Conservation (phyloP, 768 basidiomycete species). For the Lactarius evosmus region DNA sequence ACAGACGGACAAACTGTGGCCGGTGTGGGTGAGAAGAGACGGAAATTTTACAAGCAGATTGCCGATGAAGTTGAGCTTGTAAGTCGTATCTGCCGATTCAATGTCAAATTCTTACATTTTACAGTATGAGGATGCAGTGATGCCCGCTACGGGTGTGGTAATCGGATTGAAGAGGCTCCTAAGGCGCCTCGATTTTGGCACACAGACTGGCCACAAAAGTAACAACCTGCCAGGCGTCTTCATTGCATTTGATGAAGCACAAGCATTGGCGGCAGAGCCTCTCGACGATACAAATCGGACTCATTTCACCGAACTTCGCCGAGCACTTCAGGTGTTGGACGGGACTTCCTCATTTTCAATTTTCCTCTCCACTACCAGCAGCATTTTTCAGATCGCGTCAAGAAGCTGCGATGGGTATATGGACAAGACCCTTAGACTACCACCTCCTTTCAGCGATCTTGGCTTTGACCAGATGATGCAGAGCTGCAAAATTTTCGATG, state of each 20-base stretch:
- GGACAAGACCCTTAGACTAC: background rate
- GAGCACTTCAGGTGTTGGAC: background rate
- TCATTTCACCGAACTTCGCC: background rate
- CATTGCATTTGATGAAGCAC: background rate
- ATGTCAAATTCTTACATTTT: too few species aligned
- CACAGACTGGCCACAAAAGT: too few species aligned
- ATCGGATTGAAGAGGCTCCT: too few species aligned
- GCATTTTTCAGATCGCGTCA: too few species aligned
- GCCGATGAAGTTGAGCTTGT: background rate
- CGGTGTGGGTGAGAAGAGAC: background rate
- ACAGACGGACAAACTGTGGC: background rate
- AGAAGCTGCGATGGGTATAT: too few species aligned
- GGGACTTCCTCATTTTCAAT: background rate
- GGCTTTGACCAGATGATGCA: constrained; percentile 2
- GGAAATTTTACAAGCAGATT: background rate
- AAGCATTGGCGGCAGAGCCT: background rate
- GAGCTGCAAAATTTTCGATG: background rate
- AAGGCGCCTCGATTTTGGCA: too few species aligned
- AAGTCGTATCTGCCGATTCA: too few species aligned
- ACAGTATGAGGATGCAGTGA: too few species aligned
- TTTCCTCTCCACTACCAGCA: background rate
- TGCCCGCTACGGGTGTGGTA: too few species aligned
- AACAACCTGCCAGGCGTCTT: background rate
- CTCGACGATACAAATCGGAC: background rate
- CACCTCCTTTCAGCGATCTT: background rate